Evolutionary conservation across 1,139 yeast species (phyloP).

Genomic region (Saccharomycopsis hybrid): DNA sequence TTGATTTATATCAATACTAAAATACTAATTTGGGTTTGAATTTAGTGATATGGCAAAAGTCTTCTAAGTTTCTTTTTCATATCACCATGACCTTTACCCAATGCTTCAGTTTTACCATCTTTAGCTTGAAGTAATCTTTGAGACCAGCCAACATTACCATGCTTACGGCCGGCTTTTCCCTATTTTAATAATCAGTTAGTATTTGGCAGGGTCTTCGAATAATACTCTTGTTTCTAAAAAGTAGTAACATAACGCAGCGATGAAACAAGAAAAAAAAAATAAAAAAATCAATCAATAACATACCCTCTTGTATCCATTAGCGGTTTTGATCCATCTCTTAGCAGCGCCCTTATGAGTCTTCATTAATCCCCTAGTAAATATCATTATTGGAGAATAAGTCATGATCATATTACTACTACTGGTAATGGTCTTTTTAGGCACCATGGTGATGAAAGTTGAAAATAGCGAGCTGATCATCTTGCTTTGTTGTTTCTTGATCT

Average conservation of each 20-base stretch:
- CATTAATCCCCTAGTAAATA: constrained; percentile 40
- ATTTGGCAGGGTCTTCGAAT: too few species aligned
- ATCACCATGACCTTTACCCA: constrained; percentile 36
- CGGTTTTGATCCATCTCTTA: constrained; percentile 75
- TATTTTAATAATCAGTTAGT: constrained; percentile 35
- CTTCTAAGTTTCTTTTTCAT: constrained; percentile 51
- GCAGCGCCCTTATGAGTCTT: constrained; percentile 76
- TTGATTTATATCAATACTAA: neutral
- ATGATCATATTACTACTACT: too few species aligned
- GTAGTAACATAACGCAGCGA: too few species aligned
- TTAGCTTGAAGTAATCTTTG: constrained; percentile 20
- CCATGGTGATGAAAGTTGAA: neutral
- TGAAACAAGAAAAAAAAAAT: too few species aligned
- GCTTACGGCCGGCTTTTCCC: constrained; percentile 83
- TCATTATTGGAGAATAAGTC: neutral
- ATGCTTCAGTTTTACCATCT: constrained; percentile 18
- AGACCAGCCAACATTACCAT: constrained; percentile 85
- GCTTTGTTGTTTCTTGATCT: too few species aligned
- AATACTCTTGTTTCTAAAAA: too few species aligned
- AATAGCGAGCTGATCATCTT: neutral
- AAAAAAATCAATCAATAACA: constrained; percentile 18
- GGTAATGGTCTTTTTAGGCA: too few species aligned
- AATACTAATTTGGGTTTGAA: too few species aligned
- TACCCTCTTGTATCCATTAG: constrained; percentile 44
- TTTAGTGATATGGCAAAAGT: constrained; percentile 31